Conservation (phyloP, 1,284 basidiomycete genomes). For the Afroboletus lepidellus region DNA sequence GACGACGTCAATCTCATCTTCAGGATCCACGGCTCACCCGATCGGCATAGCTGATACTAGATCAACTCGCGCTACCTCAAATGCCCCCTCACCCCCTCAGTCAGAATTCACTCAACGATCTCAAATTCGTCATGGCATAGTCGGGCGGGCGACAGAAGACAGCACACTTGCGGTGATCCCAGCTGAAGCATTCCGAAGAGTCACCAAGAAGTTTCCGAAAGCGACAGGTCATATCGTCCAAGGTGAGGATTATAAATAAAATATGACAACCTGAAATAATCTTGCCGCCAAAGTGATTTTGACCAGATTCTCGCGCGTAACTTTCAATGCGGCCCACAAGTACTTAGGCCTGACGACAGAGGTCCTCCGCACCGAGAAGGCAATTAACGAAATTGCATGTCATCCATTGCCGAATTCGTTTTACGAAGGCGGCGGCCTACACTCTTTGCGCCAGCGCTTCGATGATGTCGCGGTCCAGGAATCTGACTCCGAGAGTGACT, state of each 20-base stretch:
- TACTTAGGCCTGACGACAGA: conserved; percentile 96
- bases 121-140: conserved; percentile 57
- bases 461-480: conserved; percentile 52
- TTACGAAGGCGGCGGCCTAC: conserved; percentile 92
- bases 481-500: conserved; percentile 52
- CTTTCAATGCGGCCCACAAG: conserved; percentile 93
- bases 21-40: conserved; percentile 62
- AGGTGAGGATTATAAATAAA: conserved; percentile 43
- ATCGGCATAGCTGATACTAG: conserved; percentile 30
- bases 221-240: conserved; percentile 97
- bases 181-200: conserved; percentile 89
- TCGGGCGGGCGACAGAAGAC: conserved; percentile 91
- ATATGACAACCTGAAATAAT: neutral
- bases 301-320: conserved; percentile 94
- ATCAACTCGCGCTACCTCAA: conserved; percentile 9
- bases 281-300: conserved; percentile 68
- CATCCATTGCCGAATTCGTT: conserved; percentile 91
- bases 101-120: conserved; percentile 30
- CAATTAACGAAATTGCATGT: conserved; percentile 95
- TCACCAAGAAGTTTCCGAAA: conserved; percentile 95
- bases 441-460: conserved; percentile 85
- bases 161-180: conserved; percentile 98
- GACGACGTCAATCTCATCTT: conserved; percentile 57
- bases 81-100: conserved; percentile 21
- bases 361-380: conserved; percentile 93